These are phyloP conservation scores for Aspergillus awamori DNA, from an alignment of 2,329 filamentous ascomycete species.

Conservation along the genomic window DNA sequence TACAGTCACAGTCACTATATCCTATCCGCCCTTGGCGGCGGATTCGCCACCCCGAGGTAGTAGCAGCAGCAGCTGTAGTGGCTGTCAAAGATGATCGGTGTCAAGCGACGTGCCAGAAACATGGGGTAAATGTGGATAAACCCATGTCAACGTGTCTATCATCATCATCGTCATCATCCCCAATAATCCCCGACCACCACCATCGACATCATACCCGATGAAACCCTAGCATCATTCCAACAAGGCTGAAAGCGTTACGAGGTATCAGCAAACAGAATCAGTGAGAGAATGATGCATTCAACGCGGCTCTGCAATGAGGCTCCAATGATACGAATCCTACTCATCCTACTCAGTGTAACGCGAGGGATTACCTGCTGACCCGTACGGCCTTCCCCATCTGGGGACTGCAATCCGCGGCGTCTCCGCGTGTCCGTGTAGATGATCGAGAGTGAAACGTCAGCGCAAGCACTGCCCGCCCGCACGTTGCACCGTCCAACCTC, in stretches of 20 bases:
- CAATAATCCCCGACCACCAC: neutral
- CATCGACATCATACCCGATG: neutral
- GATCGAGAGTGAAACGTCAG: neutral
- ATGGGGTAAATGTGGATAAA: no score
- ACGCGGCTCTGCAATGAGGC: neutral
- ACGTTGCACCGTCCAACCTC: neutral
- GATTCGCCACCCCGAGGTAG: no score
- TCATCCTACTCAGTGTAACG: neutral
- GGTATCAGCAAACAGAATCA: neutral
- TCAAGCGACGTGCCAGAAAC: no score
- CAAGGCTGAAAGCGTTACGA: neutral
- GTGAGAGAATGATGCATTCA: neutral
- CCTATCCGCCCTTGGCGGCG: no score
- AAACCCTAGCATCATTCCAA: neutral
- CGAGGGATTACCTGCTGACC: neutral
- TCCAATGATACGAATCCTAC: neutral
- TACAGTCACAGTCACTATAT: no score
- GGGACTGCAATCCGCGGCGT: neutral
- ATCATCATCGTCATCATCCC: neutral
- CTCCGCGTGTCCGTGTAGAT: neutral
- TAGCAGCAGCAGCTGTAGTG: no score
- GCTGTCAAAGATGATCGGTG: no score
- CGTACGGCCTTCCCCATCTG: neutral
- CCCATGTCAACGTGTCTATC: no score
- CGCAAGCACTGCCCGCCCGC: neutral